Evolutionary conservation across 345 rosid species (phyloP).

Genomic region (Gossypioides kirkii): DNA sequence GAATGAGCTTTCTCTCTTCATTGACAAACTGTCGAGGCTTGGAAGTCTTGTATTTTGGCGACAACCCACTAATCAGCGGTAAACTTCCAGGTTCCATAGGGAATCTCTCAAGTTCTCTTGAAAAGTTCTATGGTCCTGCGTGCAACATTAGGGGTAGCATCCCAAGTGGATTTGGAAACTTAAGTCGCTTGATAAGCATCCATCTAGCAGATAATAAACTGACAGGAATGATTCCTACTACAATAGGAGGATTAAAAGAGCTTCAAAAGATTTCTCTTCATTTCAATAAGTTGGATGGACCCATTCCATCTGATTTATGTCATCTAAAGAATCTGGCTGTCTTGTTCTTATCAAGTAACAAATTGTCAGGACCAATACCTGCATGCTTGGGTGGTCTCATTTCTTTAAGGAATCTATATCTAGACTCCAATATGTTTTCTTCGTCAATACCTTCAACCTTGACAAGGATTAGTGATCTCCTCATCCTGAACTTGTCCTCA

Average conservation of each 20-base stretch:
- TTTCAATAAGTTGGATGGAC: background rate
- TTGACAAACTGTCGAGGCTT: background rate
- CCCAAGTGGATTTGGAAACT: background rate
- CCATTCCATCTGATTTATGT: background rate
- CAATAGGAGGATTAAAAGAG: slow-evolving; percentile 1
- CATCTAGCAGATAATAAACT: background rate
- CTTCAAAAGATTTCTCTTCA: background rate
- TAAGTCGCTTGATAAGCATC: slow-evolving; percentile 3
- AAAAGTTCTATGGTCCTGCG: background rate
- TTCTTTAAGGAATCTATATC: background rate
- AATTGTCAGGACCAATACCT: slow-evolving; percentile 7
- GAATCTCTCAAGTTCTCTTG: background rate
- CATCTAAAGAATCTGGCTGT: background rate
- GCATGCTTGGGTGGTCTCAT: background rate
- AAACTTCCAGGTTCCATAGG: background rate
- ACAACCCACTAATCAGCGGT: background rate
- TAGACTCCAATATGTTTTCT: slow-evolving; percentile 8
- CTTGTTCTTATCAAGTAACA: background rate
- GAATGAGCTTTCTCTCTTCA: background rate
- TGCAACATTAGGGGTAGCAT: background rate
- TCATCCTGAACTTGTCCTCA: slow-evolving; percentile 9
- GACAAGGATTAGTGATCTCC: slow-evolving; percentile 8
- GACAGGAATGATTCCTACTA: background rate
- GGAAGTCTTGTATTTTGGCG: background rate
- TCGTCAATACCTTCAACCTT: slow-evolving; percentile 16